These are phyloP conservation scores for Acer negundo DNA, from an alignment of 345 rosid species.

Conservation along the genomic window DNA sequence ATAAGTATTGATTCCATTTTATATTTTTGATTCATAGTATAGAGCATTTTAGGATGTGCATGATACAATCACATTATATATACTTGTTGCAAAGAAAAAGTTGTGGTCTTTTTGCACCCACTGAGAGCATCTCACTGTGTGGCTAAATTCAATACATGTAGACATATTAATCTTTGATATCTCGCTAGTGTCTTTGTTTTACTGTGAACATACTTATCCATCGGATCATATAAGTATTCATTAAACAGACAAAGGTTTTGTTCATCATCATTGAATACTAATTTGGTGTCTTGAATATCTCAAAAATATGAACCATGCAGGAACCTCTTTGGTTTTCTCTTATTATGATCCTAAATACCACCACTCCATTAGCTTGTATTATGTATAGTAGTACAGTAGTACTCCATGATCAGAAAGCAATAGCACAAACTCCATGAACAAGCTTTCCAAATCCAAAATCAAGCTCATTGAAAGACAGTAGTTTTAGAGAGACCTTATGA, in stretches of 20 bases:
- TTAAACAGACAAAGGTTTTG: neutral
- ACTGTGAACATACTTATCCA: too few relatives aligned
- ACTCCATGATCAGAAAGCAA: conserved; percentile 18
- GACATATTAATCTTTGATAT: neutral
- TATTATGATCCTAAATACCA: neutral
- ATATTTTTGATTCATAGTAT: neutral
- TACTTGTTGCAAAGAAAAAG: neutral
- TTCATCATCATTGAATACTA: neutral
- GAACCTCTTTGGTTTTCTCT: conserved; percentile 23
- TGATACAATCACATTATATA: neutral
- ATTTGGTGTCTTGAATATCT: neutral
- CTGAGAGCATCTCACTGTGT: neutral
- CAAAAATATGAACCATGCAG: conserved; percentile 22
- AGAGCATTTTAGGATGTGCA: neutral
- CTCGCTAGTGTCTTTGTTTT: neutral
- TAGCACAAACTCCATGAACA: conserved; percentile 22
- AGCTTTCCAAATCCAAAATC: conserved; percentile 34
- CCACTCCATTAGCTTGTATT: too few relatives aligned
- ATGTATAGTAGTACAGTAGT: too few relatives aligned
- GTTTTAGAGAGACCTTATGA: conserved; percentile 12
- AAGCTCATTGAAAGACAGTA: conserved; percentile 21
- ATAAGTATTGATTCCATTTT: too few relatives aligned
- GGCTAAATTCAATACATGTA: neutral
- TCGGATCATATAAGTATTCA: too few relatives aligned
- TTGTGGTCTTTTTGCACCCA: neutral